A percentile compares a stretch with the other conserved stretches of the same genome.
Evolutionary conservation across 192 early-diverging fungal species (phyloP).

Genomic region (Phlyctochytrium planicorne): DNA sequence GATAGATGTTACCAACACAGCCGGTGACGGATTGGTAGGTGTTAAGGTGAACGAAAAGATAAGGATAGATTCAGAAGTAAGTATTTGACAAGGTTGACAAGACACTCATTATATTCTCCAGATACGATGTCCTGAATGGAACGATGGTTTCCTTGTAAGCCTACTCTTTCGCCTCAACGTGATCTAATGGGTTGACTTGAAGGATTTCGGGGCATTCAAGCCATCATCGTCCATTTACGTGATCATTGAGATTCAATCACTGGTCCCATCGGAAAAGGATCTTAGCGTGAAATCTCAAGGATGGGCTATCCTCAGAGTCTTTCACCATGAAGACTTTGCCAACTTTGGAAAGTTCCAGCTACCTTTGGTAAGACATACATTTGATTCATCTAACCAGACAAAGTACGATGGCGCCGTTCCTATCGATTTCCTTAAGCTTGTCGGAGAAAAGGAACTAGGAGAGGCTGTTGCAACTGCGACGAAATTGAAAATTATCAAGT

Average conservation of each 20-base stretch:
- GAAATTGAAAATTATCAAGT: background rate
- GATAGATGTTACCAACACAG: background rate
- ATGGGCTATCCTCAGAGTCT: background rate
- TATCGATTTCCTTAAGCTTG: background rate
- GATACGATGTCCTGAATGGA: background rate
- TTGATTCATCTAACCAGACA: background rate
- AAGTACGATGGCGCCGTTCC: background rate
- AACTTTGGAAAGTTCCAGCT: background rate
- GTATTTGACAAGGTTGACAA: too few relatives aligned
- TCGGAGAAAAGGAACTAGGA: background rate
- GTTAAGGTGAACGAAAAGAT: background rate
- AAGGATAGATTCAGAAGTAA: background rate
- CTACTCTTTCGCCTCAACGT: background rate
- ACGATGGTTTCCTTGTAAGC: background rate
- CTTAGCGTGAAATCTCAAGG: background rate
- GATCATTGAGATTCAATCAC: background rate
- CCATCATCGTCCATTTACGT: too few relatives aligned
- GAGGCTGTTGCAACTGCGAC: background rate
- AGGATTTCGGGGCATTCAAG: too few relatives aligned
- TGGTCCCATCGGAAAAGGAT: background rate
- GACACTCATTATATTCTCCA: too few relatives aligned
- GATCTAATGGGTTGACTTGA: background rate
- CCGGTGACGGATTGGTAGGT: background rate
- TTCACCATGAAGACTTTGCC: background rate
- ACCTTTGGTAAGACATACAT: background rate